phyloP scores from a whole-genome alignment of 345 rosid species.

The Gynandropsis gynandra region DNA sequence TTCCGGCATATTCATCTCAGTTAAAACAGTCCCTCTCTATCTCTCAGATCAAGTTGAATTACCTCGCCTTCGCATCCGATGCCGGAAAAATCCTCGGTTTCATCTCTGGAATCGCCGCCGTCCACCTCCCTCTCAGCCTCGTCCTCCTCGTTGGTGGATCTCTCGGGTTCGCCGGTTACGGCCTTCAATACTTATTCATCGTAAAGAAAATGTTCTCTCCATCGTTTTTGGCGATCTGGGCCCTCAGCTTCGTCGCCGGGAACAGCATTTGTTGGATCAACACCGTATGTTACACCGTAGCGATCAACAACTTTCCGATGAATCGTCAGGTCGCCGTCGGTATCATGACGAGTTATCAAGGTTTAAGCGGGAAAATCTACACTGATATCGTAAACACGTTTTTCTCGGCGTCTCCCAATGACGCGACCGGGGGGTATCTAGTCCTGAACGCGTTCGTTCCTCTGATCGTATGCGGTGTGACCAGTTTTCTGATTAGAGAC shows the following conservation, averaged over 20 bases:
- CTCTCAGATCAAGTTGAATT: conserved; percentile 73
- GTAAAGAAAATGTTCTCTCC: conserved; percentile 34
- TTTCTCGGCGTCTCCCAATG: conserved; percentile 21
- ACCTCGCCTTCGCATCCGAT: conserved; percentile 87
- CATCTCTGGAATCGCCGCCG: conserved; percentile 74
- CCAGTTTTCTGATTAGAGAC: conserved; percentile 33
- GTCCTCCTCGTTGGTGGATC: conserved; percentile 65
- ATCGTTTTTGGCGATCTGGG: conserved; percentile 47
- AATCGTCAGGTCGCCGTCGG: conserved; percentile 66
- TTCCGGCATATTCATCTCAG: conserved; percentile 87
- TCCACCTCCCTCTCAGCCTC: conserved; percentile 58
- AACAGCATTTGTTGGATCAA: conserved; percentile 98
- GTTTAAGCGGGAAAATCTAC: conserved; percentile 72
- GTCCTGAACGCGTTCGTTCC: conserved; percentile 61
- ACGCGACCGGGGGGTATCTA: conserved; percentile 49
- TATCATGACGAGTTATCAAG: conserved; percentile 64
- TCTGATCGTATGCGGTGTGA: conserved; percentile 27
- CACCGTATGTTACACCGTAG: conserved; percentile 60
- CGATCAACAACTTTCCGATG: conserved; percentile 42
- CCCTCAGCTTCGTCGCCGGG: conserved; percentile 66
- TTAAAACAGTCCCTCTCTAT: conserved; percentile 64
- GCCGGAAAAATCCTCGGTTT: conserved; percentile 88
- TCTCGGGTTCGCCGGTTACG: conserved; percentile 68
- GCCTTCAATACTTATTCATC: conserved; percentile 66
- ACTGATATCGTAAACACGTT: conserved; percentile 46